Conservation (phyloP, 768 basidiomycete genomes). For the Neoboletus magnificus region DNA sequence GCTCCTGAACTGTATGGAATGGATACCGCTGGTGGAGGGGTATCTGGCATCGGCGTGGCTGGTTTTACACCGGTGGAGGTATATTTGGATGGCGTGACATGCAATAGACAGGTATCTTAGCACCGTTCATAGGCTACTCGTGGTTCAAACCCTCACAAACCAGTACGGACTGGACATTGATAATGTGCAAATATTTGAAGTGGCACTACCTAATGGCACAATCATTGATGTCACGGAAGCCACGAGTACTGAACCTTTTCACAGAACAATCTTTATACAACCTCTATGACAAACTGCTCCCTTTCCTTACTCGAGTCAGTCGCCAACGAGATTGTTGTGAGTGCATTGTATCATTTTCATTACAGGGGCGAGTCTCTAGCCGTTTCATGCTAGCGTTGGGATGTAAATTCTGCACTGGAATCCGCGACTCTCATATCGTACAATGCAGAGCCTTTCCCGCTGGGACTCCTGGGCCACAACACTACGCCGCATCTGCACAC, state of each 20-base stretch:
- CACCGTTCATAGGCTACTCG: slow-evolving; percentile 6
- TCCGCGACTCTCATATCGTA: neutral
- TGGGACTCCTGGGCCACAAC: neutral
- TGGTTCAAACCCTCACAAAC: slow-evolving; percentile 62
- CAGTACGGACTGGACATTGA: slow-evolving; percentile 58
- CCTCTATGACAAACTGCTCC: slow-evolving; percentile 1
- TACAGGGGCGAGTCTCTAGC: neutral
- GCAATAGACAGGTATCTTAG: neutral
- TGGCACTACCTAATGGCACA: slow-evolving; percentile 47
- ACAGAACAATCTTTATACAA: neutral
- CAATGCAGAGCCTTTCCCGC: slow-evolving; percentile 37
- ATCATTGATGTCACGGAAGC: slow-evolving; percentile 33
- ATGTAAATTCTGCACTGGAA: neutral
- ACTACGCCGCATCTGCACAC: neutral
- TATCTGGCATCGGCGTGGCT: slow-evolving; percentile 56
- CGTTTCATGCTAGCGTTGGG: neutral
- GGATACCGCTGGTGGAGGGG: slow-evolving; percentile 53
- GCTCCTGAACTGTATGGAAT: slow-evolving; percentile 44
- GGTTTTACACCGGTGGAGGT: slow-evolving; percentile 57
- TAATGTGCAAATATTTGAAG: slow-evolving; percentile 50
- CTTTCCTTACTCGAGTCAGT: slow-evolving; percentile 11
- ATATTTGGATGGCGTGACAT: neutral
- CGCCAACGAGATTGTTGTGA: slow-evolving; percentile 8
- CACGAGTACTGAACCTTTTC: slow-evolving; percentile 6
- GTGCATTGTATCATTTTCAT: slow-evolving; percentile 4